phyloP scores from a whole-genome alignment of 495 filamentous ascomycete species.

The Friedmanniomyces simplex region DNA sequence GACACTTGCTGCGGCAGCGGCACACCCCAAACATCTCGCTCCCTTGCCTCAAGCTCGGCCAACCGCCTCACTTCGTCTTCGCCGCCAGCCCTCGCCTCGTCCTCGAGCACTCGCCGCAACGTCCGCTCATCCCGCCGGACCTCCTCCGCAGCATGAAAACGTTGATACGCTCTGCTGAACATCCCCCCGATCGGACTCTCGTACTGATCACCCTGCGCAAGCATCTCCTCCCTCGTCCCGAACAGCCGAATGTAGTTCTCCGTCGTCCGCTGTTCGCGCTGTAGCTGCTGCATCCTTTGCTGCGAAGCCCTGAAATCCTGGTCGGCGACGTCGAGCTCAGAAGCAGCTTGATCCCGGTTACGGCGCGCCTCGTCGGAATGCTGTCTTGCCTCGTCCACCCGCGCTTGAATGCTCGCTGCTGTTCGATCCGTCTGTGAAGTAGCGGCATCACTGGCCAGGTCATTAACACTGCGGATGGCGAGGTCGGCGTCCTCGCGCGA shows the following conservation, averaged over 20 bases:
- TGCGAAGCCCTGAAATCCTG: constrained; percentile 14
- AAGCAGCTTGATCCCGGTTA: constrained; percentile 14
- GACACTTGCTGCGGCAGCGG: neutral
- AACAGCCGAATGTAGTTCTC: constrained; percentile 31
- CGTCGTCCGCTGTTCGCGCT: constrained; percentile 23
- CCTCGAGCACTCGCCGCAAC: constrained; percentile 21
- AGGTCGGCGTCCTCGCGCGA: constrained; percentile 2
- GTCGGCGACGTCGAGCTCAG: constrained; percentile 20
- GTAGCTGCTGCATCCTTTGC: constrained; percentile 20
- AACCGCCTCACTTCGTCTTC: constrained; percentile 4
- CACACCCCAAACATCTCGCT: constrained; percentile 22
- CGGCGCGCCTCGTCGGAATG: constrained; percentile 17
- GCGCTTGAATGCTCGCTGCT: constrained; percentile 13
- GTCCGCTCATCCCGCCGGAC: constrained; percentile 20
- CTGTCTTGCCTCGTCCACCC: constrained; percentile 17
- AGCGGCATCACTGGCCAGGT: neutral
- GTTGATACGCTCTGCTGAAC: constrained; percentile 28
- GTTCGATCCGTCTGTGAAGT: constrained; percentile 7
- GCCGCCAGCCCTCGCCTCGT: constrained; percentile 14
- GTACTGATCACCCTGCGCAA: constrained; percentile 30
- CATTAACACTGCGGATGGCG: constrained; percentile 8
- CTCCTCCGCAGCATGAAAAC: constrained; percentile 30
- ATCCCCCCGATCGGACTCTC: constrained; percentile 33
- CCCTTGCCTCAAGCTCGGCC: constrained; percentile 4
- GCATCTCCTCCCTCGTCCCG: constrained; percentile 33